Percentiles rank a stretch among this genome's conserved stretches.
Evolutionary conservation across 371 early-diverging fungal species (phyloP).

Genomic region (Lichtheimia corymbifera): DNA sequence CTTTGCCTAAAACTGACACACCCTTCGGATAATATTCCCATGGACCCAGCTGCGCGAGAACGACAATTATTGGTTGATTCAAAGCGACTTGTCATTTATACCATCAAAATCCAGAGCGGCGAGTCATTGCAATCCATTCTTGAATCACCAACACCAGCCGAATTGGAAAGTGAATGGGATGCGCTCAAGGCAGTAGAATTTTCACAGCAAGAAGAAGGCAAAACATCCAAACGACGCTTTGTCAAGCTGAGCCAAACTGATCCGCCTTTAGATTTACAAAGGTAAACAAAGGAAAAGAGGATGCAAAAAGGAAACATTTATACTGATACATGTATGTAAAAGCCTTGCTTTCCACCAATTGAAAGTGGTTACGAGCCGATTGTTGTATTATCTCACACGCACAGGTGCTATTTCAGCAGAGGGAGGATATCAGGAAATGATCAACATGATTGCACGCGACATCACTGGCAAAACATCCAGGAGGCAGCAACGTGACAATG

Average conservation of each 20-base stretch:
- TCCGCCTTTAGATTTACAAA: conserved; percentile 34
- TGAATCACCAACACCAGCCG: conserved; percentile 64
- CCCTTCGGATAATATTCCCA: conserved; percentile 60
- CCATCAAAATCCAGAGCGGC: conserved; percentile 86
- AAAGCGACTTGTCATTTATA: conserved; percentile 82
- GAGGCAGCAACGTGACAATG: conserved; percentile 74
- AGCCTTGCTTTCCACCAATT: conserved; percentile 38
- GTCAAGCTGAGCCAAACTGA: conserved; percentile 32
- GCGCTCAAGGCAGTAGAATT: conserved; percentile 56
- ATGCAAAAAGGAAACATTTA: background rate
- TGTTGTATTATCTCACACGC: conserved; percentile 38
- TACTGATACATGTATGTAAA: background rate
- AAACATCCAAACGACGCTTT: conserved; percentile 29
- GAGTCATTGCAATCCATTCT: conserved; percentile 81
- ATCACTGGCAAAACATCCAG: conserved; percentile 92
- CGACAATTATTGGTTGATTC: conserved; percentile 85
- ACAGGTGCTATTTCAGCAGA: conserved; percentile 35
- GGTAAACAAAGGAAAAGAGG: conserved; percentile 18
- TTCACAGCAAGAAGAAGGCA: conserved; percentile 6
- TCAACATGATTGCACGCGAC: conserved; percentile 90
- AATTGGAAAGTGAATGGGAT: conserved; percentile 75
- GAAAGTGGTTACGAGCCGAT: conserved; percentile 32
- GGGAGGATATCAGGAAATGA: conserved; percentile 80
- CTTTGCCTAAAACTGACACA: conserved; percentile 73
- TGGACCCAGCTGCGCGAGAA: conserved; percentile 64